phyloP scores from a whole-genome alignment of 2,329 filamentous ascomycete species.

The Aspergillus sp. region DNA sequence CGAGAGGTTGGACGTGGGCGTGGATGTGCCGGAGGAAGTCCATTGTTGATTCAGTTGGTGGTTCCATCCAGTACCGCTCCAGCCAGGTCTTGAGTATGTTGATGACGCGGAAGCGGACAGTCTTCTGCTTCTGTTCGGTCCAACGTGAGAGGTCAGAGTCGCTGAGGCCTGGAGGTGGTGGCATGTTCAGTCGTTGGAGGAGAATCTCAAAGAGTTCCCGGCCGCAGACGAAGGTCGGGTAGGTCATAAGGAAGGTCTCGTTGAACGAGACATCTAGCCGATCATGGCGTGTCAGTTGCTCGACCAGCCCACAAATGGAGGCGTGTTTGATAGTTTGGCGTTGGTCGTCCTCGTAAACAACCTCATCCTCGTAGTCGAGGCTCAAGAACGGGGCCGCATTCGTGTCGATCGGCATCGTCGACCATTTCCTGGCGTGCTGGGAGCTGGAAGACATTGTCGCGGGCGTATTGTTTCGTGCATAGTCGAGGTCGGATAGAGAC shows the following conservation, averaged over 20 bases:
- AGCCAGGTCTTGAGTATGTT: constrained; percentile 99
- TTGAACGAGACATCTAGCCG: constrained; percentile 94
- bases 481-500: neutral
- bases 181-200: constrained; percentile 86
- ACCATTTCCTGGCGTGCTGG: neutral
- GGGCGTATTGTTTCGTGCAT: neutral
- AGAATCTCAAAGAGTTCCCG: constrained; percentile 89
- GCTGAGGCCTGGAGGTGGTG: constrained; percentile 80
- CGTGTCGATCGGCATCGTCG: neutral
- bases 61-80: constrained; percentile 98
- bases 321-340: constrained; percentile 82
- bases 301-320: constrained; percentile 82
- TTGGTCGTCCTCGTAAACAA: constrained; percentile 82
- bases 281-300: constrained; percentile 93
- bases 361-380: constrained; percentile 83
- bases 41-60: constrained; percentile 79
- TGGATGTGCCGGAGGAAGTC: constrained; percentile 86
- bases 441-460: neutral
- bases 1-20: constrained; percentile 86
- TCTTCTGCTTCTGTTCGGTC: constrained; percentile 93
- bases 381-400: constrained; percentile 61
- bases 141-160: constrained; percentile 78
- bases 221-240: constrained; percentile 89
- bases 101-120: constrained; percentile 91
- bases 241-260: constrained; percentile 97